These are phyloP conservation scores for Pythium biforme DNA, from an alignment of 352 stramenopile species.

Conservation along the genomic window DNA sequence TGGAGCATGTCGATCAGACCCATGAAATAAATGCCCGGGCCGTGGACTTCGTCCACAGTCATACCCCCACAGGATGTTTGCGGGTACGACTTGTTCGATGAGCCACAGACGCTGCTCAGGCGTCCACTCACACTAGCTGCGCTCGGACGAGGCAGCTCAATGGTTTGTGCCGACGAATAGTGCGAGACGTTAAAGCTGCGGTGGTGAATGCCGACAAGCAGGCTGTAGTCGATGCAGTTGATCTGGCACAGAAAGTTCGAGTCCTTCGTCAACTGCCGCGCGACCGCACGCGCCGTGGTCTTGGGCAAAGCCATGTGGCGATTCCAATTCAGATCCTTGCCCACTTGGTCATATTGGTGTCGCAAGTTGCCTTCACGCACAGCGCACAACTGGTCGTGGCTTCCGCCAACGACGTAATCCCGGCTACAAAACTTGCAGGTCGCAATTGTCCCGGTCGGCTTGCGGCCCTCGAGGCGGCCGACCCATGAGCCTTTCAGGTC, in stretches of 20 bases:
- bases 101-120: conserved; percentile 20
- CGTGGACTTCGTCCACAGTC: conserved; percentile 84
- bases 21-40: conserved; percentile 93
- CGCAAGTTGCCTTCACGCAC: conserved; percentile 65
- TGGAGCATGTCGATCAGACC: conserved; percentile 95
- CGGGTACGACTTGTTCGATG: conserved; percentile 49
- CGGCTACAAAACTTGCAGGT: conserved; percentile 75
- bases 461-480: conserved; percentile 67
- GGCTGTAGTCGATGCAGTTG: conserved; percentile 95
- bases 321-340: conserved; percentile 86
- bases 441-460: conserved; percentile 62
- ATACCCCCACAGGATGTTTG: conserved; percentile 52
- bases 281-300: conserved; percentile 51
- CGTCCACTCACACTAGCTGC: conserved; percentile 13
- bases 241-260: conserved; percentile 89
- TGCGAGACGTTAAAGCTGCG: conserved; percentile 82
- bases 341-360: conserved; percentile 79
- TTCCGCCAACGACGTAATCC: conserved; percentile 66
- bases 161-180: conserved; percentile 55
- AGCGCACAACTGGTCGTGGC: conserved; percentile 65
- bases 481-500: conserved; percentile 87
- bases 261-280: conserved; percentile 78
- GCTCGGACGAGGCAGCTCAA: conserved; percentile 36
- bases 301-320: conserved; percentile 70
- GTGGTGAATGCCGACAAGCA: conserved; percentile 93